Conservation (phyloP, 1,284 basidiomycete species). For the Pseudozyma thailandica region DNA sequence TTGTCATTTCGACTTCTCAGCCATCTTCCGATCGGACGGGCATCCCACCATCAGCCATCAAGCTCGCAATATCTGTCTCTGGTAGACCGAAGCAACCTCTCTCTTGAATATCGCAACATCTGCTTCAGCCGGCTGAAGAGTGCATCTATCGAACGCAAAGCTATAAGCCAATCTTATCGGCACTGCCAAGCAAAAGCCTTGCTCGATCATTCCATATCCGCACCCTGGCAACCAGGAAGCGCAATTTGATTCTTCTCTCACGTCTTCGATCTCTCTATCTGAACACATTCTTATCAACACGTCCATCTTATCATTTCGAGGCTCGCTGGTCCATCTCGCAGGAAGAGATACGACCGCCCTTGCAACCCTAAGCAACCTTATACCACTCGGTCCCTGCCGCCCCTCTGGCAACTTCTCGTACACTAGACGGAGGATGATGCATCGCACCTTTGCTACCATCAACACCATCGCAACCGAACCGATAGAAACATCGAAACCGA, state of each 20-base stretch:
- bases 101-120: background rate
- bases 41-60: no score
- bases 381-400: background rate
- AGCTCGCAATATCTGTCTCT: no score
- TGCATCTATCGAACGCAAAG: background rate
- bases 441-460: constrained; percentile 12
- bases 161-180: background rate
- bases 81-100: constrained; percentile 12
- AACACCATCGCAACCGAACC: constrained; percentile 6
- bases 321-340: constrained; percentile 13
- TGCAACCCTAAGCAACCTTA: background rate
- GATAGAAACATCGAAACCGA: constrained; percentile 8
- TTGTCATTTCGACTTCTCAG: background rate
- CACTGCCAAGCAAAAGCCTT: background rate
- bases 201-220: background rate
- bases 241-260: background rate
- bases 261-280: background rate
- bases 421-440: constrained; percentile 21
- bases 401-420: background rate
- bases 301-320: no score
- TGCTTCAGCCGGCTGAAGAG: constrained; percentile 30
- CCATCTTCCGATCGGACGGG: background rate
- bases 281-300: background rate
- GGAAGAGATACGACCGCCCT: constrained; percentile 12
- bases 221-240: no score